Evolutionary conservation across 2,329 filamentous ascomycete species (phyloP), one percentile per base, ranked within the genome.

Genomic region (Colletotrichum sp.): DNA sequence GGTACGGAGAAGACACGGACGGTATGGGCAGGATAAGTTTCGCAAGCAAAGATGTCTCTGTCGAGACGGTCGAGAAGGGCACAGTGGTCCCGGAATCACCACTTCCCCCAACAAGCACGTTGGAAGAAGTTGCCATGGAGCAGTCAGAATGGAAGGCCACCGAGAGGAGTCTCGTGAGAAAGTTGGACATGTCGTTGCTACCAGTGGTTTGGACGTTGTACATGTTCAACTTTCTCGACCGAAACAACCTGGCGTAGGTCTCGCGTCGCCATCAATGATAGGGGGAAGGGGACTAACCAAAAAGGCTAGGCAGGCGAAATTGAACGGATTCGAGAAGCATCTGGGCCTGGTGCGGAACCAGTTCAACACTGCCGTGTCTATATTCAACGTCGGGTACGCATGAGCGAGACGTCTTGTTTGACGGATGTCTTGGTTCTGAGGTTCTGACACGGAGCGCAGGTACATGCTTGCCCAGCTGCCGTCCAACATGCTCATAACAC

Each of bases 181-280:
- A 78, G 43, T 76, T 80, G 9, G 78, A 80, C 54, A 66, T 77
- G 69, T 80, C 78, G 4, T 65, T 80, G 11, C 64, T 80, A 57
- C 72, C 72, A 2, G 75, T 77, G 21, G 69, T 74, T 29, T 74
- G 72, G 72, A 72, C 55, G 8, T 58, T 73, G 33, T 75, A 75
- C 66, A 69, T 75, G 70, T 75, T 75, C 70, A 75, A 75, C 70
- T 73, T 73, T 29, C 70, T 75, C 36, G 73, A 75, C 38, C 66
- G 73, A 38, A 73, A 73, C 27, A 75, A 70, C 36, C 58, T 73
- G 16, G 70, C 73, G 77, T 79, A 63, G 5, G 76, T 74, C 21
- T 36, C 34, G n/a, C 5, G 29, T 21, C 24, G 3, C 2, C 33
- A 24, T 18, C 21, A 27, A 2, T 21, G 11, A 1, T 18, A 12